Base-by-base conservation (phyloP, 2,329 filamentous ascomycete species). In the Boeremia lycopersici region DNA sequence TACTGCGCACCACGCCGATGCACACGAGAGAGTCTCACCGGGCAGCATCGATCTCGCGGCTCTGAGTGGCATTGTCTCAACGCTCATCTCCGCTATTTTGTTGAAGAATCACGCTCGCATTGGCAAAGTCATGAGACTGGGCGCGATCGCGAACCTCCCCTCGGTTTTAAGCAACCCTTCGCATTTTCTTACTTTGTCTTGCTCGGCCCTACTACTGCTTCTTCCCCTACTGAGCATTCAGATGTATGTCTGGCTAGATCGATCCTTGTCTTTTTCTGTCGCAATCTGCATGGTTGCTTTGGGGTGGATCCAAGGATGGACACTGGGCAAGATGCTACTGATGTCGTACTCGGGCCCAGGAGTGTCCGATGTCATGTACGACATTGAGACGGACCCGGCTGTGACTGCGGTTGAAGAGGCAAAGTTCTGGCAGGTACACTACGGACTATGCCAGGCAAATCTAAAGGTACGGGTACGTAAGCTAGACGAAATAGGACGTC, bases 341-440 rank as follows among this genome's bases (percentile, higher is more conserved):
- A 97, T 99, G 93, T 93, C 89, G 3, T 97, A 96, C 73, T 76
- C 77, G 29, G 81, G 82, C 10, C 72, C 76, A 38, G 74, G 85
- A 4, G 86, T 95, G 1, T 82, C 85, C 3, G 86, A 88, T 19
- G 88, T 96, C n/a, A 81, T 97, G 66, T 84, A 85, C 51, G 91
- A 96, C 73, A 93, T 99, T 46, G 88, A 92, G 72, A 83, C 86
- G 1, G 92, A 97, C 66, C 86, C 89, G 1, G 83, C 84, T 50
- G 86, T 98, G 25, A 84, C 84, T 39, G 83, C 84, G 1, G 86
- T 99, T 41, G 91, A 97, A 53, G 93, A 97, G 69, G 93, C 93
- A 1, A 88, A 92, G 71, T 96, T 99, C 75, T 99, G 95, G 95
- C 95, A 99, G 78, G 95, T 97, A 12, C 95, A 99, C 76, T 97